These are phyloP conservation scores for Sugiyamaella floridensis DNA, from an alignment of 805 yeast genomes.

Conservation along the genomic window DNA sequence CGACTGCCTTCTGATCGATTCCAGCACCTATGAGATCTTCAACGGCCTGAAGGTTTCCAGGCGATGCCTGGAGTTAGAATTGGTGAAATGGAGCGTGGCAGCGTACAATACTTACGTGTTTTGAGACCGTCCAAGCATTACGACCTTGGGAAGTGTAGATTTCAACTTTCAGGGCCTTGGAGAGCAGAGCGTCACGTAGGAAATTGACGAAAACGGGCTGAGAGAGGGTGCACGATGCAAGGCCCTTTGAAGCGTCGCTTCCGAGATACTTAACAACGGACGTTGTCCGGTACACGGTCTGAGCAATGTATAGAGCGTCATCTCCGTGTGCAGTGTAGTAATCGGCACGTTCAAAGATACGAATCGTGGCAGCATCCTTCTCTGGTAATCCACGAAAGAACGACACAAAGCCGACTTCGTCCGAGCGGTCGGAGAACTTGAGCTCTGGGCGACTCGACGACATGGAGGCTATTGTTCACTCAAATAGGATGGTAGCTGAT, in stretches of 20 bases:
- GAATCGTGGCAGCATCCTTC: constrained; percentile 33
- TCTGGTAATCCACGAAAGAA: constrained; percentile 20
- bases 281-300: constrained; percentile 71
- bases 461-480: constrained; percentile 3
- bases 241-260: constrained; percentile 36
- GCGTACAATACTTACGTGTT: constrained; percentile 20
- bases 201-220: constrained; percentile 63
- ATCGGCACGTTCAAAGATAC: constrained; percentile 77
- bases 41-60: constrained; percentile 77
- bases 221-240: constrained; percentile 69
- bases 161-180: constrained; percentile 69
- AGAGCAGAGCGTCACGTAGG: constrained; percentile 59
- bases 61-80: constrained; percentile 49
- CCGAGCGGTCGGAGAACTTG: constrained; percentile 48
- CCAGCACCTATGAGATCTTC: constrained; percentile 58
- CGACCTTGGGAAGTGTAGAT: constrained; percentile 52
- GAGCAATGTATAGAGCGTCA: constrained; percentile 81
- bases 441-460: constrained; percentile 44
- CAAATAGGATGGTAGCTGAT: no score
- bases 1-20: constrained; percentile 44
- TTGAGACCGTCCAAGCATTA: constrained; percentile 43
- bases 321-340: constrained; percentile 68
- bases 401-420: constrained; percentile 34
- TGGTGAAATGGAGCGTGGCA: constrained; percentile 15
- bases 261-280: constrained; percentile 59